Evolutionary conservation across 768 basidiomycete species (phyloP).

Genomic region (Pisolithus albus): DNA sequence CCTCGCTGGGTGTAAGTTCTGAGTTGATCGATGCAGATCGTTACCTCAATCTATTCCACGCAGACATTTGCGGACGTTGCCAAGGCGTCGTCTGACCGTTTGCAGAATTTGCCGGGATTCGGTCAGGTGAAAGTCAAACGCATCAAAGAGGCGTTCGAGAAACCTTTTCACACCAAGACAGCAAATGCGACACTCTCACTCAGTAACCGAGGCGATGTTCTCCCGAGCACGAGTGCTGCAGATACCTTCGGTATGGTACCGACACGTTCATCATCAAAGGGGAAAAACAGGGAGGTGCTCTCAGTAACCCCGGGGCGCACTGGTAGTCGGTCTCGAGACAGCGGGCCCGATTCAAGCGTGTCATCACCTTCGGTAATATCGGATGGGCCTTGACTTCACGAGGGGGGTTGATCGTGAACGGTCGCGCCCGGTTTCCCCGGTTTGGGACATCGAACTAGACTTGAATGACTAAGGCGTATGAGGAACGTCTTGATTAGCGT

Average conservation of each 20-base stretch:
- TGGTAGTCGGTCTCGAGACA: too few relatives aligned
- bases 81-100: slow-evolving; percentile 59
- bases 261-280: too few relatives aligned
- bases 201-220: slow-evolving; percentile 1
- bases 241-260: too few relatives aligned
- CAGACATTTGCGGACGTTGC: slow-evolving; percentile 87
- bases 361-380: neutral
- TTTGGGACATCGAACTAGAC: slow-evolving; percentile 45
- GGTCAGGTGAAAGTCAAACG: slow-evolving; percentile 92
- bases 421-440: slow-evolving; percentile 20
- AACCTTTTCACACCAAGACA: slow-evolving; percentile 70
- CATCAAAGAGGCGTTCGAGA: slow-evolving; percentile 84
- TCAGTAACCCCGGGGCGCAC: too few relatives aligned
- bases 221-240: too few relatives aligned
- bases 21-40: neutral
- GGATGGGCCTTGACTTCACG: neutral
- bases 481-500: too few relatives aligned
- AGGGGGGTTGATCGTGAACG: slow-evolving; percentile 1
- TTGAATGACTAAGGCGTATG: slow-evolving; percentile 19
- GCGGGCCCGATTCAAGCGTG: too few relatives aligned
- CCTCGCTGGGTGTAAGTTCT: slow-evolving; percentile 81
- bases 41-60: neutral
- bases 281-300: too few relatives aligned
- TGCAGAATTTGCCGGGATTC: slow-evolving; percentile 84
- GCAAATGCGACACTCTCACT: slow-evolving; percentile 40